Percentiles rank a stretch among this genome's conserved stretches.
These are phyloP conservation scores for Wickerhamiella nectarea DNA, from an alignment of 805 yeast genomes.

Conservation along the genomic window DNA sequence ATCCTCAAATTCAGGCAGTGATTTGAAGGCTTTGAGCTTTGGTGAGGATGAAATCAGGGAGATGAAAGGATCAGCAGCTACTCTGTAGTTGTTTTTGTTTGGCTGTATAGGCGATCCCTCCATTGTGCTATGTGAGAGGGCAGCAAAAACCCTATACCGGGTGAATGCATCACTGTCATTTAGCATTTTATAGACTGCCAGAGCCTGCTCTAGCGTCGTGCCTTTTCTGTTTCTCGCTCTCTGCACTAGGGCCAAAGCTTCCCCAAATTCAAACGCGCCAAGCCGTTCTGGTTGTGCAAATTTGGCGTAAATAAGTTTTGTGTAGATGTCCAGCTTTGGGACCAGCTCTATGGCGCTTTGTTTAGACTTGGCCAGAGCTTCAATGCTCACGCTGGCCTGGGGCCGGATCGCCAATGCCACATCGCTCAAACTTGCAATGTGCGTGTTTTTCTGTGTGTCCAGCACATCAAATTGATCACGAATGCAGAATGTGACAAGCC, in stretches of 20 bases:
- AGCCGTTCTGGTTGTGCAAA: background rate
- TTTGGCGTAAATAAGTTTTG: background rate
- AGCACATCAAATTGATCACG: constrained; percentile 13
- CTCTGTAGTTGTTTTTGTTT: background rate
- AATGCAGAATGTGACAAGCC: constrained; percentile 16
- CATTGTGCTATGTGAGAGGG: background rate
- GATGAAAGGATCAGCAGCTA: background rate
- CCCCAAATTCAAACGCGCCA: constrained; percentile 3
- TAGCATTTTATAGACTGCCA: constrained; percentile 1
- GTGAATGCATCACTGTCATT: background rate
- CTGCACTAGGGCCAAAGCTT: background rate
- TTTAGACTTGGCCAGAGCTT: background rate
- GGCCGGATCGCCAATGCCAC: constrained; percentile 12
- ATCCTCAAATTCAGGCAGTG: background rate
- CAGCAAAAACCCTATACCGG: background rate
- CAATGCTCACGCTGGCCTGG: background rate
- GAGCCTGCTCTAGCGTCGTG: background rate
- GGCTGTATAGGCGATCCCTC: background rate
- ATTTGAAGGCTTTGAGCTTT: background rate
- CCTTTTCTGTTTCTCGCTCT: background rate
- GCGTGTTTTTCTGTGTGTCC: constrained; percentile 5
- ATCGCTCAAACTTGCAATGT: constrained; percentile 3
- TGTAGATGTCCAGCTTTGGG: background rate
- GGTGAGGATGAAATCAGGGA: background rate
- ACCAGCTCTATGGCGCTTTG: background rate